phyloP scores from a whole-genome alignment of 2,329 filamentous ascomycete species.

The Fusarium staphyleae region DNA sequence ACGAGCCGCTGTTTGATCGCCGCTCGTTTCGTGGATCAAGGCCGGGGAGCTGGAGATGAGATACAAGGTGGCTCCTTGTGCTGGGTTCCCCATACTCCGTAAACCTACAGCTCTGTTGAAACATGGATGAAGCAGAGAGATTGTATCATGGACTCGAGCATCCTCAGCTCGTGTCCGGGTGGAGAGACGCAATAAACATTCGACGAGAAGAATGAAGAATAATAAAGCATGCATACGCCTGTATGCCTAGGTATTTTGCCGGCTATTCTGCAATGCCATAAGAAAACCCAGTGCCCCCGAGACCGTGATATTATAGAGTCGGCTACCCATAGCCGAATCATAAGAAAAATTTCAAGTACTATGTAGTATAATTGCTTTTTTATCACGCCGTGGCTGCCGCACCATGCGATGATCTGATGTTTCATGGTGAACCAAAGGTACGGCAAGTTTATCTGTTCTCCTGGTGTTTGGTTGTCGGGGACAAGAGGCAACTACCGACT shows the following conservation, averaged over 20 bases:
- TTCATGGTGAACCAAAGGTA: too few species aligned
- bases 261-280: background rate
- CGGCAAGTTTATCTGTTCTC: background rate
- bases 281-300: background rate
- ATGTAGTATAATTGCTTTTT: constrained; percentile 31
- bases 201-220: background rate
- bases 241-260: background rate
- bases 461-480: background rate
- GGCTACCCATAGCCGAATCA: background rate
- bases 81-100: background rate
- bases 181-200: constrained; percentile 3
- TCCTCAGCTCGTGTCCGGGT: background rate
- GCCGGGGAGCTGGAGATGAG: background rate
- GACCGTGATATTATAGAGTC: background rate
- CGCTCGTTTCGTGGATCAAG: background rate
- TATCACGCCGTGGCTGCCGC: constrained; percentile 25
- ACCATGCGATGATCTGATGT: constrained; percentile 28
- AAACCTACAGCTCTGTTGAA: background rate
- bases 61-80: background rate
- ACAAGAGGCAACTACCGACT: constrained; percentile 19
- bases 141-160: background rate
- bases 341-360: constrained; percentile 3
- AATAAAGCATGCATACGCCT: background rate
- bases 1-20: constrained; percentile 24
- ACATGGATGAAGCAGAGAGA: background rate